Evolutionary conservation across 805 yeast genomes (phyloP), one percentile per base, ranked within the genome.

Genomic region (Pichia paraexigua): DNA sequence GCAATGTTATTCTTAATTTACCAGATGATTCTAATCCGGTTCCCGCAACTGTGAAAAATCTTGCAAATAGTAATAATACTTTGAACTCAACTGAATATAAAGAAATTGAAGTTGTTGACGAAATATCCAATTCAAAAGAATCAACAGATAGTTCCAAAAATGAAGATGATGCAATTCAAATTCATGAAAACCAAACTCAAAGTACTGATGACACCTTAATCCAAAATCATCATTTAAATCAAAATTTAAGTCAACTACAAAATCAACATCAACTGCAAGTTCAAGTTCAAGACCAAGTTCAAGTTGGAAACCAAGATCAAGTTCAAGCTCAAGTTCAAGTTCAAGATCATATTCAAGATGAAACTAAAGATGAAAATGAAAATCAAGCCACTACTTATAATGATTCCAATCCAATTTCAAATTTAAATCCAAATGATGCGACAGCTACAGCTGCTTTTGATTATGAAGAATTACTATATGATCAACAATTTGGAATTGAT

Each of bases 401-500:
- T 20, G 37, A 51, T 37, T 21, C 20, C 17, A 50, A 41, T 21
- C 46, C 49, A 37, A 41, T 43, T 25, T 39, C 46, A 30, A 42
- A 44, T 12, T 46, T 50, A 27, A 48, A 51, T 44, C 43, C 45
- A 21, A 22, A 45, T 27, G 48, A 32, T 21, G 39, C 22, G 42
- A 39, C 18, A 17, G 39, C 39, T 35, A 35, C 39, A 40, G 37
- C 37, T 35, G n/a, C 45, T n/a, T 25, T 51, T 11, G 50, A 44
- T 45, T 53, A 54, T 15, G 63, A 60, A 15, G 63, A 61, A 22
- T 60, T 57, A 18, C 48, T 55, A 48, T 59, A 56, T 37, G 60
- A 57, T 37, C 60, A 57, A 17, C 59, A 57, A 40, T 56, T 52
- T 43, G 66, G 60, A 30, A 65, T 83, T 43, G 90, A 84, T 64